These are phyloP conservation scores for Kwoniella shandongensis DNA, from an alignment of 768 basidiomycete genomes.

Conservation along the genomic window DNA sequence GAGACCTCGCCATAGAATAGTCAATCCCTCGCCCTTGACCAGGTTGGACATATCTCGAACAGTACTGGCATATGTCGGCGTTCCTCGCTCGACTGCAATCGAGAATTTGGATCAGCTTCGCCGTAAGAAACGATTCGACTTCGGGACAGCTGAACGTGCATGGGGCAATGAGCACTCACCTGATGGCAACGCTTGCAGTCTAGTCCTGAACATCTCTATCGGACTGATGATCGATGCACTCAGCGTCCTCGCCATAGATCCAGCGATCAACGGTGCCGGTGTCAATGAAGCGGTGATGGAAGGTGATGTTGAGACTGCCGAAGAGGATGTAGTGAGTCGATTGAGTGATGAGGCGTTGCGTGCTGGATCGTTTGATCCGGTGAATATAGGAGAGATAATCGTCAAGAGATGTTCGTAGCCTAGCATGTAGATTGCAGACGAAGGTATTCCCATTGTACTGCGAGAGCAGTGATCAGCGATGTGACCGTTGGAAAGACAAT, in stretches of 20 bases:
- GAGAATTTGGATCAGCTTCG: neutral
- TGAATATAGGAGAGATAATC: slow-evolving; percentile 37
- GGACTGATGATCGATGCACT: slow-evolving; percentile 62
- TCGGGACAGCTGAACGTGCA: neutral
- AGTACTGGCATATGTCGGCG: slow-evolving; percentile 50
- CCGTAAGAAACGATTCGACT: neutral
- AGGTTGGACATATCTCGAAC: slow-evolving; percentile 59
- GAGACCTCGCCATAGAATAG: slow-evolving; percentile 83
- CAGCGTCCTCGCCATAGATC: slow-evolving; percentile 74
- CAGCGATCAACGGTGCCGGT: slow-evolving; percentile 73
- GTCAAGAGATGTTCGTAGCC: slow-evolving; percentile 79
- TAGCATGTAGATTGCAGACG: slow-evolving; percentile 89
- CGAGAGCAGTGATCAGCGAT: neutral
- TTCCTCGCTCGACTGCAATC: slow-evolving; percentile 29
- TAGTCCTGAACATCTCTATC: slow-evolving; percentile 52
- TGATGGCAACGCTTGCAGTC: slow-evolving; percentile 48
- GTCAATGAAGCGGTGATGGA: slow-evolving; percentile 50
- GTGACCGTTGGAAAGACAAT: too few relatives aligned
- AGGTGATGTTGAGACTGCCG: neutral
- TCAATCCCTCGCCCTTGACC: slow-evolving; percentile 65
- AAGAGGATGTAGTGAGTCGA: neutral
- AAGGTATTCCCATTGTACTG: slow-evolving; percentile 86
- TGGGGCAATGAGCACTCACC: slow-evolving; percentile 20
- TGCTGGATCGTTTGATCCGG: slow-evolving; percentile 32
- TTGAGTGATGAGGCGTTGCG: slow-evolving; percentile 34